Conservation (phyloP, 2,329 filamentous ascomycete species). For the Penicillium digitatum region DNA sequence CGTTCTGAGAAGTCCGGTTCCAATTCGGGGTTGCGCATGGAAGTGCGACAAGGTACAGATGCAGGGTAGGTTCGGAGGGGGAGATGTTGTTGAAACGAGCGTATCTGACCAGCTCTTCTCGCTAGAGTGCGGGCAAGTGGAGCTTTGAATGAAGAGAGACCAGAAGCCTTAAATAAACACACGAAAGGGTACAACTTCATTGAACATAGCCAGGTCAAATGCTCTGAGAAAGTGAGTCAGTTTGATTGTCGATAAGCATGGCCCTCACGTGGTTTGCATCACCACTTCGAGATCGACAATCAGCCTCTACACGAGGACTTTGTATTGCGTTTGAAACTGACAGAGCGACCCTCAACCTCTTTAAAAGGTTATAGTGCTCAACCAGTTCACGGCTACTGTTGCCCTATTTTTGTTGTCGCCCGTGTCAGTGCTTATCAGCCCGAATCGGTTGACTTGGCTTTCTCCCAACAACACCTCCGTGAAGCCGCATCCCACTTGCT, state of each 20-base stretch:
- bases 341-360: not conserved
- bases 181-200: constrained; percentile 21
- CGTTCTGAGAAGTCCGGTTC: constrained; percentile 21
- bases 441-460: constrained; percentile 16
- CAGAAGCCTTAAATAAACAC: constrained; percentile 17
- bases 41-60: constrained; percentile 12
- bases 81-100: constrained; percentile 11
- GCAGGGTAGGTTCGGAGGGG: constrained; percentile 8
- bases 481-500: constrained; percentile 6
- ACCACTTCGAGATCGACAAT: constrained; percentile 13
- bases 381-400: not conserved
- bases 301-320: not conserved
- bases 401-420: not conserved
- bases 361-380: not conserved
- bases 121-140: constrained; percentile 16
- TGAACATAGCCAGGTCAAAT: constrained; percentile 11
- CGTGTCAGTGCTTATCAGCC: constrained; percentile 10
- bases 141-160: constrained; percentile 9
- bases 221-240: constrained; percentile 10
- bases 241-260: constrained; percentile 20
- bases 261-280: constrained; percentile 27
- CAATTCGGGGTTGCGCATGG: constrained; percentile 27
- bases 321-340: not conserved
- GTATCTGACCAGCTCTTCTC: constrained; percentile 8
- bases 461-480: constrained; percentile 17